phyloP scores from a whole-genome alignment of 2,329 filamentous ascomycete species.

The Didymella segeticola region DNA sequence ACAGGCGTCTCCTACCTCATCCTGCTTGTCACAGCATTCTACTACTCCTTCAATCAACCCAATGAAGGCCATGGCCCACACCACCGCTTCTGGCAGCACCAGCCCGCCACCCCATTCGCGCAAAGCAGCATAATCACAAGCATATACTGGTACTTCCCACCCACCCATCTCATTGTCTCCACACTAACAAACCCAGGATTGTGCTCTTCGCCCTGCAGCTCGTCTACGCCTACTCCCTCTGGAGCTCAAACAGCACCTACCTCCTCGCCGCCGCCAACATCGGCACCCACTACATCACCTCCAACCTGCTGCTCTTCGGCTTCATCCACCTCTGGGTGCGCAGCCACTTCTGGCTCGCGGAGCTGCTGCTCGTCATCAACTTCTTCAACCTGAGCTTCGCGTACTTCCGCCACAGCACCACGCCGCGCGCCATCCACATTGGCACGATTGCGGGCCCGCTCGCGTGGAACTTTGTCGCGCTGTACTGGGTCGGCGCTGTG shows the following conservation, averaged over 20 bases:
- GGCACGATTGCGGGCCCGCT: conserved; percentile 78
- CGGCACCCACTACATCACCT: conserved; percentile 82
- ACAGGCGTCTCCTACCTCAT: conserved; percentile 78
- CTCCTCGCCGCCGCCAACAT: conserved; percentile 77
- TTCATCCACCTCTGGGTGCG: conserved; percentile 86
- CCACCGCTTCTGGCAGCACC: conserved; percentile 77
- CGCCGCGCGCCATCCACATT: conserved; percentile 76
- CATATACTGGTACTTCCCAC: conserved; percentile 74
- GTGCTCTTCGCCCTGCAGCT: conserved; percentile 77
- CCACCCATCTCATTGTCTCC: background rate
- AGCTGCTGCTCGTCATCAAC: conserved; percentile 79
- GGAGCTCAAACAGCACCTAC: conserved; percentile 67
- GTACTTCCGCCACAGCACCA: conserved; percentile 80
- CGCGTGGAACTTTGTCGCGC: conserved; percentile 83
- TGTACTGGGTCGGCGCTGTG: conserved; percentile 89
- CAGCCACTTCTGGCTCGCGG: conserved; percentile 75
- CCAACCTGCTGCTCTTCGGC: conserved; percentile 82
- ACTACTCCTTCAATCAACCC: conserved; percentile 73
- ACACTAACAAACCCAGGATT: conserved; percentile 59
- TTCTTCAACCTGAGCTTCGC: conserved; percentile 79
- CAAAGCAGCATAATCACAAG: conserved; percentile 68
- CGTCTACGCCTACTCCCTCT: conserved; percentile 78
- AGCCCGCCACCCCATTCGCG: conserved; percentile 75
- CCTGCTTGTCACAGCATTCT: conserved; percentile 73
- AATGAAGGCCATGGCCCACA: conserved; percentile 63